Evolutionary conservation across 208 protist species (phyloP), one percentile per base, ranked within the genome.

Genomic region (Trichomonas vaginalis): DNA sequence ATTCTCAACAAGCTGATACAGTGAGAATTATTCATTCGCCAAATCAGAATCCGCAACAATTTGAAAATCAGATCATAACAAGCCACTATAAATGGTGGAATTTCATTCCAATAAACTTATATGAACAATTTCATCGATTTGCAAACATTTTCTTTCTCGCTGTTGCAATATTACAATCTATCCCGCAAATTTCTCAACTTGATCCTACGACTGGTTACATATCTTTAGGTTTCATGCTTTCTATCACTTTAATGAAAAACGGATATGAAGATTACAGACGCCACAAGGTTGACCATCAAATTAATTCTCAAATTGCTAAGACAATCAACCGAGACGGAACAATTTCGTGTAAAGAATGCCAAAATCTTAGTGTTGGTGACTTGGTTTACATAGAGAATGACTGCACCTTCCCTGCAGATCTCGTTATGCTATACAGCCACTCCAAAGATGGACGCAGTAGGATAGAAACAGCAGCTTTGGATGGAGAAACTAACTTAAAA

Each of bases 401-500:
- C 56, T 97, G 98, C 88, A 98, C 98, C 51, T 98, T 99, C n/a
- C 98, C 98, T 9, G 98, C 98, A 0, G 98, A 99, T 97, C 98
- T 98, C 96, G 96, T 99, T 12, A 97, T 99, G 35, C 96, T 99
- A 3, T 97, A 98, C 96, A 99, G 98, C 17, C 98, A 97, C 0
- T 98, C 99, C 49, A 97, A 97, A 49, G 98, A 62, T 49, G 99
- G 98, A 37, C 98, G 98, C 0, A 98, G 97, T 70, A 99, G 99
- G 96, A 98, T 99, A 39, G 97, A 98, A 95, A 99, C 99, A 0
- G 99, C 99, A 96, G 98, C 99, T 96, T 97, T 99, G 0, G 99
- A 99, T 96, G 99, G 99, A n/a, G 99, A 99, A 96, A 99, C 98
- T 10, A 98, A 99, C 97, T 99, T 98, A 98, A 99, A 99, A 96